phyloP scores from a whole-genome alignment of 2,329 filamentous ascomycete genomes.

The Apiospora kogelbergensis region DNA sequence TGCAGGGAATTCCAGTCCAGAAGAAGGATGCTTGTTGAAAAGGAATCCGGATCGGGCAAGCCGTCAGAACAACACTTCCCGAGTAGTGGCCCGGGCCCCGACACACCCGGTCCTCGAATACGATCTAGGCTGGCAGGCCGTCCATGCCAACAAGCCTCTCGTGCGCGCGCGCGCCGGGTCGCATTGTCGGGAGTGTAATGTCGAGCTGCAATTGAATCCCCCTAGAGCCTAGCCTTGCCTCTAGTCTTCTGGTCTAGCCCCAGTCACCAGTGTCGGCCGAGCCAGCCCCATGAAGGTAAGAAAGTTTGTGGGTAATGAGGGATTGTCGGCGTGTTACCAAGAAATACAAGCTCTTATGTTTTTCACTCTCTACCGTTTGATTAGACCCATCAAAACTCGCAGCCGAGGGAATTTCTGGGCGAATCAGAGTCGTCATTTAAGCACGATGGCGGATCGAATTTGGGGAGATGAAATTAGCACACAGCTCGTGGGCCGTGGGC shows the following conservation, averaged over 20 bases:
- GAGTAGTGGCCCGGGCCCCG: background rate
- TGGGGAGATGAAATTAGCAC: conserved; percentile 7
- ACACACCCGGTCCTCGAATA: background rate
- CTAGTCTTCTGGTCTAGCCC: background rate
- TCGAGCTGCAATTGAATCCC: background rate
- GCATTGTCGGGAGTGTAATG: conserved; percentile 1
- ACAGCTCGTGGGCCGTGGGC: background rate
- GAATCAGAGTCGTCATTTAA: background rate
- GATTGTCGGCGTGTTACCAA: background rate
- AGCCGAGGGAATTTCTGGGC: conserved; percentile 1
- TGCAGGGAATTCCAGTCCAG: background rate
- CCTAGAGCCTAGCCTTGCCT: background rate
- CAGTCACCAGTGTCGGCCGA: background rate
- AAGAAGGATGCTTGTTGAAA: background rate
- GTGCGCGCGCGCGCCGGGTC: background rate
- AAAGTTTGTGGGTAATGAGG: background rate
- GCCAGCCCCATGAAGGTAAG: background rate
- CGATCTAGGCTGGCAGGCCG: background rate
- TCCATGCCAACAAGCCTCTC: background rate
- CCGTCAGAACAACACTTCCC: background rate
- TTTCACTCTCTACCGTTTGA: background rate
- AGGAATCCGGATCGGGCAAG: background rate
- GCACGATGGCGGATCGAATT: conserved; percentile 7
- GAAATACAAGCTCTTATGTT: background rate
- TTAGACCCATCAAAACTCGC: background rate